These are phyloP conservation scores for Rosa hybrid DNA, from an alignment of 331 rosid genomes.

Conservation along the genomic window DNA sequence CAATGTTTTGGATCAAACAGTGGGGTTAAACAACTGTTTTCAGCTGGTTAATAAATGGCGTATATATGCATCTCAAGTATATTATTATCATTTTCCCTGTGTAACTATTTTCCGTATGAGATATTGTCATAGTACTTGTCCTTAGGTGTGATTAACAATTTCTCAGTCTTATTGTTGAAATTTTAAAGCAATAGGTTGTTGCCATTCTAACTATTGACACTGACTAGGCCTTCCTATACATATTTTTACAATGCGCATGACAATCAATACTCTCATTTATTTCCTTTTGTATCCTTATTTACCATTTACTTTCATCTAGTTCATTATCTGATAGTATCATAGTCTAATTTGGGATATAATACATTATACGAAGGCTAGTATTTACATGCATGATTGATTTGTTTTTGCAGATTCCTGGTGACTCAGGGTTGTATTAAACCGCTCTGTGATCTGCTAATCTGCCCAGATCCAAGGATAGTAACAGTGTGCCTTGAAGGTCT, in stretches of 20 bases:
- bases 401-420: constrained; percentile 45
- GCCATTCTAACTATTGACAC: not conserved
- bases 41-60: not conserved
- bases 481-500: constrained; percentile 70
- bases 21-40: not conserved
- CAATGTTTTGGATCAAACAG: not conserved
- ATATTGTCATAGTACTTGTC: not conserved
- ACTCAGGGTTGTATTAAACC: constrained; percentile 64
- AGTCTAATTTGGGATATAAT: not conserved
- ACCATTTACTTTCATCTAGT: not conserved
- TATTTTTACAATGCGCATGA: not conserved
- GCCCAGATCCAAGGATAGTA: constrained; percentile 64
- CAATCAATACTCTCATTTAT: not conserved
- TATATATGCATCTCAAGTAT: not conserved
- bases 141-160: not conserved
- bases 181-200: not conserved
- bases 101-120: not conserved
- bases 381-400: constrained; percentile 6
- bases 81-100: not conserved
- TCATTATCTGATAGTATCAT: not conserved
- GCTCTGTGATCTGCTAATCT: constrained; percentile 55
- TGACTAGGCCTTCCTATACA: not conserved
- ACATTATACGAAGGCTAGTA: not conserved
- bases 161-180: not conserved
- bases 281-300: not conserved